Conservation (phyloP, 495 filamentous ascomycete genomes). For the Aspergillus mulundensis region DNA sequence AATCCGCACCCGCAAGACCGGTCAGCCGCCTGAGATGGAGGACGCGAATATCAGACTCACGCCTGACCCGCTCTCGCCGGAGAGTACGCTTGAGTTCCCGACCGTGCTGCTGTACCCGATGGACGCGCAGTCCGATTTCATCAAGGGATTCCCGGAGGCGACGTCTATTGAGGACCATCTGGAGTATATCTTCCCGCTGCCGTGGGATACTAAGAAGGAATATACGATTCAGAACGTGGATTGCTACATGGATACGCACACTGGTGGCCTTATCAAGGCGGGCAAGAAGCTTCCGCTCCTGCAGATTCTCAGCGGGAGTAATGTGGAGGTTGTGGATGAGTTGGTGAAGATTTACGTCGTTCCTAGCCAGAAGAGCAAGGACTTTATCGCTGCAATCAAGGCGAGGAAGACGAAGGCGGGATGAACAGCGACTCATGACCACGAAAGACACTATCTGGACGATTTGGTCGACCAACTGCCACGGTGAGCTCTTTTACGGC, state of each 20-base stretch:
- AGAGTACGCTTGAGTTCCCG: slow-evolving; percentile 69
- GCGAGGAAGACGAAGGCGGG: slow-evolving; percentile 41
- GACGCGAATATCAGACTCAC: slow-evolving; percentile 63
- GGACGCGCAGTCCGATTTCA: slow-evolving; percentile 77
- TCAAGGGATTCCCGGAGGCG: slow-evolving; percentile 77
- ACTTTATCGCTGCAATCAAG: slow-evolving; percentile 86
- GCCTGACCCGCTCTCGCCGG: slow-evolving; percentile 69
- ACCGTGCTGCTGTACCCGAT: slow-evolving; percentile 78
- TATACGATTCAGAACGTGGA: slow-evolving; percentile 67
- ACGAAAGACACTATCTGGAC: too few relatives aligned
- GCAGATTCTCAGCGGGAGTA: slow-evolving; percentile 70
- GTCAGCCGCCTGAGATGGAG: slow-evolving; percentile 77
- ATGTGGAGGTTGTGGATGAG: slow-evolving; percentile 83
- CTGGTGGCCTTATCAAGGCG: slow-evolving; percentile 79
- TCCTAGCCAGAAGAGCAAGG: slow-evolving; percentile 58
- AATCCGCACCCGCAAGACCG: slow-evolving; percentile 62
- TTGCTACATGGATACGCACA: slow-evolving; percentile 79
- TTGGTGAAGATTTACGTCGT: slow-evolving; percentile 77
- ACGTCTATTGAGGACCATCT: slow-evolving; percentile 68
- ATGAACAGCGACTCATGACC: too few relatives aligned
- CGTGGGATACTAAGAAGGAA: slow-evolving; percentile 75
- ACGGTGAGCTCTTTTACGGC: too few relatives aligned
- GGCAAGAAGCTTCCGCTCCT: slow-evolving; percentile 78
- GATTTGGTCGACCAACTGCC: too few relatives aligned
- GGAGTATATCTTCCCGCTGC: slow-evolving; percentile 70